Base-by-base conservation (phyloP, 495 filamentous ascomycete species). In the Antarctomyces pellizariae region DNA sequence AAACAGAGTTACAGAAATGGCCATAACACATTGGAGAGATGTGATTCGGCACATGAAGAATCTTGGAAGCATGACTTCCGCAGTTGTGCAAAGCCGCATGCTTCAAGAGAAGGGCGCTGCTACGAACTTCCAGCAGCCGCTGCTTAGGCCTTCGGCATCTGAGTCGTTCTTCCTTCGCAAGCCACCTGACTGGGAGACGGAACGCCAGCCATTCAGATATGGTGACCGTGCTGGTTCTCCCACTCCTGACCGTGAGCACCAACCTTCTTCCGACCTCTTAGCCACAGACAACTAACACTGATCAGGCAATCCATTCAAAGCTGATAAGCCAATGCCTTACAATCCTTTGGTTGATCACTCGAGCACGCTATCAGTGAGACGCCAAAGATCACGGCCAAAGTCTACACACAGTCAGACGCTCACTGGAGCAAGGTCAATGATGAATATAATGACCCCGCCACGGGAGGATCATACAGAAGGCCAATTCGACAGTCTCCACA, bases 11-110 rank as follows among this genome's bases (percentile, higher is more conserved):
- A 45, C 59, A 3, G 62, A 67, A 46, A 64, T 67, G 56, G 44
- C 69, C 8, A 57, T 69, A 28, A 46, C 50, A 8, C 50, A 64
- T 27, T 71, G 65, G 65, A 48, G 54, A 13, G 62, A 66, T 13
- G 54, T 67, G 3, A 60, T 67, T 39, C 50, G 45, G 26, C 56
- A 71, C 16, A 56, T 61, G 50, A 51, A 39, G 25, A 48, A 36
- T 27, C 32, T n/a, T 59, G 9, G 26, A 18, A 10, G 24, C 35
- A 8, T 22, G 43, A 5, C 35, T n/a, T n/a, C n/a, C n/a, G n/a
- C n/a, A n/a, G n/a, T 14, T 14, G 14, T 31, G 7, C 22, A 12
- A 8, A 18, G 25, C 13, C 14, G 24, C 12, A 26, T 24, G 13
- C 29, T 26, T 24, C 23, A 38, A n/a, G 35, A 18, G 4, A 11